Evolutionary conservation across 2,329 filamentous ascomycete species (phyloP).

Genomic region (Aspergillus floridensis): DNA sequence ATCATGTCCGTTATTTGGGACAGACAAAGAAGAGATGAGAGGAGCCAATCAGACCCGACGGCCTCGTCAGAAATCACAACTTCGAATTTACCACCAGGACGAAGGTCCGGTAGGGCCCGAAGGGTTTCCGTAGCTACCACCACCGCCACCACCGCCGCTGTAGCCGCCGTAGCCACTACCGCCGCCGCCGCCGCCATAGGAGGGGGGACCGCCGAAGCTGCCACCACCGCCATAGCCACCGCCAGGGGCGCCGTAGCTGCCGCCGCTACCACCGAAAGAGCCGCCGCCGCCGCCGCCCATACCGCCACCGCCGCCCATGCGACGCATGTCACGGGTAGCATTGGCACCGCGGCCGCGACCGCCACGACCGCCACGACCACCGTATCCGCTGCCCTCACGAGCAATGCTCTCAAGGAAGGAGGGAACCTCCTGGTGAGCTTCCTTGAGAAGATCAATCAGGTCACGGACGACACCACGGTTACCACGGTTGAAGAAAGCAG

Average conservation of each 20-base stretch:
- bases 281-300: conserved; percentile 35
- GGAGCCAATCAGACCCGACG: conserved; percentile 39
- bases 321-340: conserved; percentile 87
- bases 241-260: conserved; percentile 32
- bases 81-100: conserved; percentile 51
- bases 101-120: conserved; percentile 50
- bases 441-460: conserved; percentile 94
- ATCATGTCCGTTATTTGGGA: conserved; percentile 39
- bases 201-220: conserved; percentile 27
- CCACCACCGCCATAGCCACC: conserved; percentile 30
- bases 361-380: conserved; percentile 70
- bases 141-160: conserved; percentile 30
- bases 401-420: conserved; percentile 95
- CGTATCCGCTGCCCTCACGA: conserved; percentile 81
- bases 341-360: conserved; percentile 62
- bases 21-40: conserved; percentile 29
- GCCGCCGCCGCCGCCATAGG: conserved; percentile 29
- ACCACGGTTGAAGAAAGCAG: conserved; percentile 99
- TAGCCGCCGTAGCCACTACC: conserved; percentile 37
- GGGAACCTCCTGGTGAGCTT: conserved; percentile 96
- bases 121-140: conserved; percentile 33
- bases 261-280: conserved; percentile 38
- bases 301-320: conserved; percentile 53
- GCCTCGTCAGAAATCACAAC: conserved; percentile 43
- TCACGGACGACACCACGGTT: conserved; percentile 98